These are phyloP conservation scores for Tulasnella calospora DNA, from an alignment of 768 basidiomycete species.

Conservation along the genomic window DNA sequence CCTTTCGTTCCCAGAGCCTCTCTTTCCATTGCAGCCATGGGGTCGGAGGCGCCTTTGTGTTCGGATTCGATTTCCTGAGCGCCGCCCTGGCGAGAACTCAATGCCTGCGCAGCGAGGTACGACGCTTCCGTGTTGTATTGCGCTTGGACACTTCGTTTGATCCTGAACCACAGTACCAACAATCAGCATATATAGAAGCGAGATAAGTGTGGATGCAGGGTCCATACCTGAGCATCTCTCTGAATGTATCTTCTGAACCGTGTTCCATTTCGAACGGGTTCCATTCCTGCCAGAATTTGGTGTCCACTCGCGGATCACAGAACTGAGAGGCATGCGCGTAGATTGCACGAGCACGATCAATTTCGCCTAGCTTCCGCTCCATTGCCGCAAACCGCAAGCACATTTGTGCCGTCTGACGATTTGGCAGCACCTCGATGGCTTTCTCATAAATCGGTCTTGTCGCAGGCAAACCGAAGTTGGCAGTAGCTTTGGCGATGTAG, in stretches of 20 bases:
- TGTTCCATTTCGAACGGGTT: slow-evolving; percentile 97
- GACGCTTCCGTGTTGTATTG: slow-evolving; percentile 97
- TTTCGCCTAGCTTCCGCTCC: slow-evolving; percentile 97
- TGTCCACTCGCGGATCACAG: slow-evolving; percentile 89
- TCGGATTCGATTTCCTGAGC: slow-evolving; percentile 41
- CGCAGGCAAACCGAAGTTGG: slow-evolving; percentile 91
- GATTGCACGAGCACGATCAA: slow-evolving; percentile 92
- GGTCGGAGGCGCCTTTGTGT: slow-evolving; percentile 49
- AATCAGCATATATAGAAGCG: not conserved
- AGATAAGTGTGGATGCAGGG: not conserved
- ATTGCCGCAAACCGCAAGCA: slow-evolving; percentile 92
- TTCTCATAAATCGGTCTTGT: slow-evolving; percentile 95
- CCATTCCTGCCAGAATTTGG: slow-evolving; percentile 96
- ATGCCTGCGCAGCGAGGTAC: slow-evolving; percentile 86
- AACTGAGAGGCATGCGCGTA: slow-evolving; percentile 98
- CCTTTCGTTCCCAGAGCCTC: slow-evolving; percentile 54
- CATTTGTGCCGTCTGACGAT: slow-evolving; percentile 94
- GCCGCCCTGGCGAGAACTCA: slow-evolving; percentile 59
- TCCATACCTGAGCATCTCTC: slow-evolving; percentile 39
- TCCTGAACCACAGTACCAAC: slow-evolving; percentile 40
- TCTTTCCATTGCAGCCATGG: slow-evolving; percentile 83
- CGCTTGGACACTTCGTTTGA: slow-evolving; percentile 97
- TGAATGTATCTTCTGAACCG: slow-evolving; percentile 96
- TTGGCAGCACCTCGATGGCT: slow-evolving; percentile 87
- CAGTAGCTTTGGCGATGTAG: slow-evolving; percentile 95